Percentiles rank a stretch among this genome's conserved stretches.
phyloP scores from a whole-genome alignment of 2,329 filamentous ascomycete genomes.

The Diaporthe vaccinii region DNA sequence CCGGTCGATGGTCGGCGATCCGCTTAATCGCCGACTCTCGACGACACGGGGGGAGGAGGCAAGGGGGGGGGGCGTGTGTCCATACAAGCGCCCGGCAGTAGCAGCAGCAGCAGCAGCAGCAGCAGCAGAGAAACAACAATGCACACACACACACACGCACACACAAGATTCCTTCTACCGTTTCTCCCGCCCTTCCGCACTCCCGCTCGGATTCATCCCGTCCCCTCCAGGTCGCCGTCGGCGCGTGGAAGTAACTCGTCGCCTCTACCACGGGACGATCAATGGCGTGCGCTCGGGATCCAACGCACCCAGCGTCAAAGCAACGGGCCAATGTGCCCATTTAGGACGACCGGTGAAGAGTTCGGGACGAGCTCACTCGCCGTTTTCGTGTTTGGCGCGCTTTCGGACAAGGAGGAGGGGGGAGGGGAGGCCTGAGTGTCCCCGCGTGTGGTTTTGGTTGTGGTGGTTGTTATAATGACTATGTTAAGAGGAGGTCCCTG shows the following conservation, averaged over 20 bases:
- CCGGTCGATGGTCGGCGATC: neutral
- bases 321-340: neutral
- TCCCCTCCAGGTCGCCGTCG: neutral
- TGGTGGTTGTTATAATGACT: neutral
- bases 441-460: neutral
- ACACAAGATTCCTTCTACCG: conserved; percentile 2
- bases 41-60: no score
- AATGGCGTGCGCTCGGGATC: neutral
- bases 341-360: conserved; percentile 6
- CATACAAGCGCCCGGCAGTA: neutral
- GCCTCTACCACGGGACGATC: neutral
- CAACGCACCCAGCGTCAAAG: neutral
- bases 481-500: neutral
- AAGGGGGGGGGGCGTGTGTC: neutral
- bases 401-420: neutral
- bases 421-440: neutral
- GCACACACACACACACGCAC: no score
- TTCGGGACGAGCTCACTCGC: neutral
- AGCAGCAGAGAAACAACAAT: neutral
- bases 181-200: neutral
- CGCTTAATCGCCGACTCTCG: neutral
- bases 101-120: no score
- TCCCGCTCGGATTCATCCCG: neutral
- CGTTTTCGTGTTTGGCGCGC: neutral
- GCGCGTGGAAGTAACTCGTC: neutral